Conservation (phyloP, 2,329 filamentous ascomycete species). For the Tolypocladium tundrense region DNA sequence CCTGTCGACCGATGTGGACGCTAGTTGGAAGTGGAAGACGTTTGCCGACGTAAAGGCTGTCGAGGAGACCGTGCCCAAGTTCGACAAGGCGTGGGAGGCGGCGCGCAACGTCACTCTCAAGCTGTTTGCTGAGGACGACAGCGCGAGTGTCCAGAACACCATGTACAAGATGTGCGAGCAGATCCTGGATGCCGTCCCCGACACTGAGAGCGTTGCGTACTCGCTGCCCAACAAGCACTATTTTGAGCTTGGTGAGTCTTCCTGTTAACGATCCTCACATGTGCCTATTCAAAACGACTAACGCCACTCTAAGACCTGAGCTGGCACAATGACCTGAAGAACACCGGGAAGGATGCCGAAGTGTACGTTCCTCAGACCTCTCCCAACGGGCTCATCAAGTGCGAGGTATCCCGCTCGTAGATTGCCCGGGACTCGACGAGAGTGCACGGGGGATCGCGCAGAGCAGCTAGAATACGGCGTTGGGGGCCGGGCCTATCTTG, state of each 20-base stretch:
- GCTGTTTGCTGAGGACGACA: slow-evolving; percentile 82
- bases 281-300: neutral
- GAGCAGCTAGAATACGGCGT: neutral
- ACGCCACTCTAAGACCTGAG: slow-evolving; percentile 56
- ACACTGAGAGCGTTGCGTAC: slow-evolving; percentile 67
- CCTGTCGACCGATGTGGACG: slow-evolving; percentile 85
- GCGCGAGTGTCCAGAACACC: slow-evolving; percentile 87
- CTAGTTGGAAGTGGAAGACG: slow-evolving; percentile 72
- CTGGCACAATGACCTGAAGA: slow-evolving; percentile 94
- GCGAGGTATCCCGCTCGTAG: slow-evolving; percentile 60
- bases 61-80: slow-evolving; percentile 50
- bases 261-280: neutral
- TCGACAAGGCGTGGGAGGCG: slow-evolving; percentile 68
- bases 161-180: slow-evolving; percentile 98
- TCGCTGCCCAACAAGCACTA: slow-evolving; percentile 96
- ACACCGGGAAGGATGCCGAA: slow-evolving; percentile 90
- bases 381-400: slow-evolving; percentile 93
- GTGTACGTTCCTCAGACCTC: slow-evolving; percentile 89
- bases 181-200: slow-evolving; percentile 67
- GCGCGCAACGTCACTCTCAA: slow-evolving; percentile 82
- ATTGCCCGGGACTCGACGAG: neutral
- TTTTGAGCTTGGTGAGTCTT: slow-evolving; percentile 75
- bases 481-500: neutral
- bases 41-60: slow-evolving; percentile 61
- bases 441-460: neutral